Evolutionary conservation across 495 filamentous ascomycete genomes (phyloP).

Genomic region (Penicillium lividum): DNA sequence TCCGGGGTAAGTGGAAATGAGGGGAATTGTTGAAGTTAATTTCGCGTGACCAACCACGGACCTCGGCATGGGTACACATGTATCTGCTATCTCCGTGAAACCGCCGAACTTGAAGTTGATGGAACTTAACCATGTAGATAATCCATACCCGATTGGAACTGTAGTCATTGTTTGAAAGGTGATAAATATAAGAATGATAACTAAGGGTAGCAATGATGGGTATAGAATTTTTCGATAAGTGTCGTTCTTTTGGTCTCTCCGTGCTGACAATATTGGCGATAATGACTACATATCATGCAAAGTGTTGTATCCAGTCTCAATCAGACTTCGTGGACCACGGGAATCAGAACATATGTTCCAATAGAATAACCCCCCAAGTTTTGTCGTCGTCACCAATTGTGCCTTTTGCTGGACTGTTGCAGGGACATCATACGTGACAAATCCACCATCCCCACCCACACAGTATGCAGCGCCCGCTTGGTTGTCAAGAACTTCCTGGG

Average conservation of each 20-base stretch:
- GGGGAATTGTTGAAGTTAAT: slow-evolving; percentile 14
- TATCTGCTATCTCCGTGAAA: neutral
- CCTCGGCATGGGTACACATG: slow-evolving; percentile 17
- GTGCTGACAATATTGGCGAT: neutral
- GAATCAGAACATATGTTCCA: slow-evolving; percentile 87
- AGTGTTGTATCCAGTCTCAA: slow-evolving; percentile 72
- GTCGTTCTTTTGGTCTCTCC: neutral
- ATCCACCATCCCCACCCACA: slow-evolving; percentile 78
- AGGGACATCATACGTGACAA: slow-evolving; percentile 84
- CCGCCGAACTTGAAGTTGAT: neutral
- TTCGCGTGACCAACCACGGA: neutral
- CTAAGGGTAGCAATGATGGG: neutral
- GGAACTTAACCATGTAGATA: neutral
- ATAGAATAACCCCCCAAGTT: slow-evolving; percentile 84
- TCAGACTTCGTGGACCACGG: slow-evolving; percentile 66
- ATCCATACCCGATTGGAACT: neutral
- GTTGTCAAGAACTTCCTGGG: slow-evolving; percentile 69
- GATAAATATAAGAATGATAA: neutral
- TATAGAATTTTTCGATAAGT: neutral
- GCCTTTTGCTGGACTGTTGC: slow-evolving; percentile 85
- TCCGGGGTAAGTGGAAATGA: slow-evolving; percentile 6
- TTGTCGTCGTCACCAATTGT: slow-evolving; percentile 71
- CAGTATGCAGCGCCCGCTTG: slow-evolving; percentile 73
- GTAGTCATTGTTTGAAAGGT: too few relatives aligned
- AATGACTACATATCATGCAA: slow-evolving; percentile 55